Base-by-base conservation (phyloP, 1,139 yeast genomes). In the Taiozyma sp. region DNA sequence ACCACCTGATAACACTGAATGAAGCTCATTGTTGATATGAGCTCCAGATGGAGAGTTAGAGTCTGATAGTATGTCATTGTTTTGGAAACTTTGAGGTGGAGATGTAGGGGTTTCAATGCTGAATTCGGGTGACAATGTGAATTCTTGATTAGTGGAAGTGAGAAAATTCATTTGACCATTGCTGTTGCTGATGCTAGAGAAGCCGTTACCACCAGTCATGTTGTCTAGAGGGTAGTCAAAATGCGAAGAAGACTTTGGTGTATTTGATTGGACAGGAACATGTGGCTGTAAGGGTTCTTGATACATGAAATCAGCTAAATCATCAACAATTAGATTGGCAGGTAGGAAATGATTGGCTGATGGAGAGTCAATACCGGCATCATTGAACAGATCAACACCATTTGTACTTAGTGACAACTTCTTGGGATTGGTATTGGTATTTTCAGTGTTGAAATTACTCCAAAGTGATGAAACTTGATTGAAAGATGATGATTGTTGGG, bases 251-350 rank as follows among this genome's bases (percentile, higher is more conserved):
- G 19, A 44, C 41, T 29, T 44, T 43, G 46, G 42, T n/a, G 44
- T 40, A 22, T 50, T 42, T 29, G 42, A 22, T 37, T 43, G 28
- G 10, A 43, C 21, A 9, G 43, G 14, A 32, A 24, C 10, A 7
- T 37, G 24, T 37, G 41, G 41, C 3, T 19, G 41, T 37, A n/a
- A 21, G 2, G 41, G 41, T 19, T 16, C 41, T 37, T 37, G 41
- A 37, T 37, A 37, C 24, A 50, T 26, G 3, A 48, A 45, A 16
- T 50, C 62, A 9, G 57, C 50, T 7, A 57, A 39, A 42, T 59
- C 63, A n/a, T 61, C 64, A 24, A 53, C 56, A 32, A 62, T 61
- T 24, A 62, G 47, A 32, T 58, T 48, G 2, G 62, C 47, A 4
- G 65, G 65, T 11, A 62, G 43, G 24, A 55, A 53, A 19, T 55